Evolutionary conservation across 2,329 filamentous ascomycete species (phyloP).

Genomic region (Neophaeococcomyces aloes): DNA sequence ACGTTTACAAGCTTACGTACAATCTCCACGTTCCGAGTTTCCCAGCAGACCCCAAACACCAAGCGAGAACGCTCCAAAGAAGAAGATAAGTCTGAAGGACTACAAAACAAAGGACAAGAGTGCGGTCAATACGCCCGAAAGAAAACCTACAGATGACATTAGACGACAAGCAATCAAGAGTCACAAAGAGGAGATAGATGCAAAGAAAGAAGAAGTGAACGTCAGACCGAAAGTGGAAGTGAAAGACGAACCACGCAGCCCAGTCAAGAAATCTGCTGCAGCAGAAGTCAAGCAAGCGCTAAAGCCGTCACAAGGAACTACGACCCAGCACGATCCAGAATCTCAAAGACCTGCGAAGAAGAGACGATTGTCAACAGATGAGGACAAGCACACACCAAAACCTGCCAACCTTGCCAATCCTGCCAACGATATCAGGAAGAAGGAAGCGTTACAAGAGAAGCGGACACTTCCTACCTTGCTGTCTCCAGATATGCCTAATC

Average conservation of each 20-base stretch:
- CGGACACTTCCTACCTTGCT: constrained; percentile 14
- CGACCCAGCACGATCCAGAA: constrained; percentile 12
- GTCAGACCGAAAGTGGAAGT: not conserved
- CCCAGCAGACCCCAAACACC: constrained; percentile 33
- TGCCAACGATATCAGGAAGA: constrained; percentile 5
- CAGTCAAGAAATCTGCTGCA: not conserved
- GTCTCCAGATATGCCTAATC: constrained; percentile 12
- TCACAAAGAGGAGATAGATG: constrained; percentile 6
- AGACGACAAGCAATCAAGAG: constrained; percentile 7
- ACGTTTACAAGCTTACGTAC: constrained; percentile 33
- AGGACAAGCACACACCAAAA: constrained; percentile 7
- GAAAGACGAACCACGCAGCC: not conserved
- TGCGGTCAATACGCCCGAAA: constrained; percentile 12
- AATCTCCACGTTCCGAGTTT: constrained; percentile 26
- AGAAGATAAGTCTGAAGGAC: constrained; percentile 52
- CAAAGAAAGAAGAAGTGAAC: constrained; percentile 4
- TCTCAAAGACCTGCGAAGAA: constrained; percentile 29
- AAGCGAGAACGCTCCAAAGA: constrained; percentile 36
- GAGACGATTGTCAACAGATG: constrained; percentile 28
- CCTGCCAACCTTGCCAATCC: no score
- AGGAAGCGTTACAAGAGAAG: not conserved
- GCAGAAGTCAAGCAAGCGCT: constrained; percentile 5
- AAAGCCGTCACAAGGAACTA: constrained; percentile 4
- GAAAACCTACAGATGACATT: constrained; percentile 3
- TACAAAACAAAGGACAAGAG: constrained; percentile 48